Percentiles rank a stretch among this genome's conserved stretches.
Conservation (phyloP, 768 basidiomycete species). For the Chiua virens region DNA sequence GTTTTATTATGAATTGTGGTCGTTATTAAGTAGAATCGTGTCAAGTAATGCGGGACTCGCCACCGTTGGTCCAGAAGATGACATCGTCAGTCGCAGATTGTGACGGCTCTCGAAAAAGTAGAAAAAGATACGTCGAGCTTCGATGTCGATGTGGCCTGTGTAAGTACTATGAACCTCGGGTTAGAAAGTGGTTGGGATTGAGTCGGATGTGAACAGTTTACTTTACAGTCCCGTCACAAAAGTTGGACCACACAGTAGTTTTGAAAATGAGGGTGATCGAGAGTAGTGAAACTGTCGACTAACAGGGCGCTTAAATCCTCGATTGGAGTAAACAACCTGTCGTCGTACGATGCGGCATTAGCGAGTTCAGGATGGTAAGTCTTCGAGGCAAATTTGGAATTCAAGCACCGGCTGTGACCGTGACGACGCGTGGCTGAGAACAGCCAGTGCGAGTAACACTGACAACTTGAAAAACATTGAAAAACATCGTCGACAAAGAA, state of each 20-base stretch:
- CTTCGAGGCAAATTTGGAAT: background rate
- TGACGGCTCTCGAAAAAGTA: constrained; percentile 74
- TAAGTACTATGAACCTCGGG: constrained; percentile 40
- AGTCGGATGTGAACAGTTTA: constrained; percentile 13
- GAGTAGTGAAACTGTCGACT: constrained; percentile 34
- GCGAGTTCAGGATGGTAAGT: background rate
- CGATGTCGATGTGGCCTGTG: constrained; percentile 68
- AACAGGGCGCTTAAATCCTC: constrained; percentile 32
- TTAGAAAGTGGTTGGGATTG: background rate
- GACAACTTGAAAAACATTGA: constrained; percentile 14
- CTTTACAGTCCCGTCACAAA: constrained; percentile 44
- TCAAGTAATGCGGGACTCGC: constrained; percentile 28
- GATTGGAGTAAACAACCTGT: constrained; percentile 35
- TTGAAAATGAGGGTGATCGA: constrained; percentile 46
- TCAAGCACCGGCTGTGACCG: constrained; percentile 21
- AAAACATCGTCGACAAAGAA: no score
- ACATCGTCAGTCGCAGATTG: constrained; percentile 55
- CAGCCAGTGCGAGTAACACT: constrained; percentile 16
- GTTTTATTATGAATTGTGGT: no score
- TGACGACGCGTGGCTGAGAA: constrained; percentile 13
- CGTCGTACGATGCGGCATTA: constrained; percentile 19
- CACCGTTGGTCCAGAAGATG: constrained; percentile 60
- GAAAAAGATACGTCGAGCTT: constrained; percentile 67
- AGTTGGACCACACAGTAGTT: constrained; percentile 41
- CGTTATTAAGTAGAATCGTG: no score